Evolutionary conservation across 306 rosid genomes (phyloP), one percentile per base, ranked within the genome.

Genomic region (Inga leiocalycina): DNA sequence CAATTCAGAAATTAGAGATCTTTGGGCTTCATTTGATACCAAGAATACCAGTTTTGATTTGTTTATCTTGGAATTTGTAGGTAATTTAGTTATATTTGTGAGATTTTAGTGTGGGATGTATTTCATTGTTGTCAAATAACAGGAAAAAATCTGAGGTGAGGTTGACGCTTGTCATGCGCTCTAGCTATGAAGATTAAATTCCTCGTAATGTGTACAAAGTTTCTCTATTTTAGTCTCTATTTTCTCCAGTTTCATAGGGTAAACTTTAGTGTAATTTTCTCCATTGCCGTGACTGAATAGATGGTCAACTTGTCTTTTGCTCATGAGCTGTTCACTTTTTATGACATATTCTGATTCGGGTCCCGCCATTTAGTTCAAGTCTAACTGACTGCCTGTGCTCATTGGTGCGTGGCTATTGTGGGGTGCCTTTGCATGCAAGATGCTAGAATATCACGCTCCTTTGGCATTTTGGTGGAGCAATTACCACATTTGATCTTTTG

Each of bases 271-370:
- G 8, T 15, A 10, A 20, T 70, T 12, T 12, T 70, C 52, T 70
- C 20, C 52, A 41, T 70, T 41, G 52, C 9, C 5, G 75, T 5
- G 11, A 57, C 24, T 54, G 8, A 15, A 8, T 16, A 16, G 22
- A 54, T 54, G n/a, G 61, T 54, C 61, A 17, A 19, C 24, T 19
- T 17, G 24, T 19, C 71, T 65, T 65, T 20, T 67, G 46, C 48
- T 27, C 64, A 45, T 73, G 24, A 82, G 64, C 14, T 74, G 34
- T 59, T 61, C 64, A 22, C 75, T 34, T 68, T 19, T 66, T 52
- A 81, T 73, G 74, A 48, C 76, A 76, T 67, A 17, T 24, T 59
- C 57, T 78, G 80, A 74, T 82, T 14, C 19, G 10, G 72, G 49
- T 22, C 82, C 82, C 69, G 57, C 48, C 20, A 46, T 67, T 32